Conservation (phyloP, 371 early-diverging fungal genomes). For the Fennellomyces sp. region DNA sequence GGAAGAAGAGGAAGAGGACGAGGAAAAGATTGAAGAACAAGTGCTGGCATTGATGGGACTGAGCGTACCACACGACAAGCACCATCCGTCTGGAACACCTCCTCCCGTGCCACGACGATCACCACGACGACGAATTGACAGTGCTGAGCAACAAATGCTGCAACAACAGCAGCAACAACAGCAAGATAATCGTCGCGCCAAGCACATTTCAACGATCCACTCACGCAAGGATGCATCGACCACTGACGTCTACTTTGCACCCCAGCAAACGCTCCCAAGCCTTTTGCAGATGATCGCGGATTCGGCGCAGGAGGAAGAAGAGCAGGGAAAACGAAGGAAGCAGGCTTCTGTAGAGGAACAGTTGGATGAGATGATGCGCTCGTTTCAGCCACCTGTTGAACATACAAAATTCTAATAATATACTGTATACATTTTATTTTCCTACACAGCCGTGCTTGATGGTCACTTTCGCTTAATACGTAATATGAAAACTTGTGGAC, state of each 20-base stretch:
- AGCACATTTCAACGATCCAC: constrained; percentile 16
- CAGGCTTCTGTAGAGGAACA: constrained; percentile 19
- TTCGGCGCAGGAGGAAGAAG: constrained; percentile 7
- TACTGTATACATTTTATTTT: neutral
- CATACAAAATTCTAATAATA: neutral
- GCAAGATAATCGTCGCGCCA: constrained; percentile 13
- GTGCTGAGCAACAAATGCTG: constrained; percentile 9
- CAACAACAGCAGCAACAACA: constrained; percentile 8
- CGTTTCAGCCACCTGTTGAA: constrained; percentile 7
- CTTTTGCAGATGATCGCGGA: constrained; percentile 25
- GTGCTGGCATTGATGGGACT: constrained; percentile 25
- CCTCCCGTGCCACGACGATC: constrained; percentile 34
- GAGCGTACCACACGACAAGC: neutral
- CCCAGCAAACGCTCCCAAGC: constrained; percentile 24
- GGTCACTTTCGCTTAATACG: no score
- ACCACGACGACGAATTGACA: constrained; percentile 20
- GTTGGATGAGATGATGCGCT: constrained; percentile 30
- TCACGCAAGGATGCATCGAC: constrained; percentile 18
- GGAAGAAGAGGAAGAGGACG: constrained; percentile 21
- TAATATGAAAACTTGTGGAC: no score
- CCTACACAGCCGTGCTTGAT: neutral
- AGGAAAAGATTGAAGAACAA: constrained; percentile 22
- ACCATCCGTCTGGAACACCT: constrained; percentile 2
- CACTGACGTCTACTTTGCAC: constrained; percentile 27
- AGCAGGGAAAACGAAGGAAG: constrained; percentile 1